Conservation (phyloP, 805 yeast species). For the Torulaspora quercuum region DNA sequence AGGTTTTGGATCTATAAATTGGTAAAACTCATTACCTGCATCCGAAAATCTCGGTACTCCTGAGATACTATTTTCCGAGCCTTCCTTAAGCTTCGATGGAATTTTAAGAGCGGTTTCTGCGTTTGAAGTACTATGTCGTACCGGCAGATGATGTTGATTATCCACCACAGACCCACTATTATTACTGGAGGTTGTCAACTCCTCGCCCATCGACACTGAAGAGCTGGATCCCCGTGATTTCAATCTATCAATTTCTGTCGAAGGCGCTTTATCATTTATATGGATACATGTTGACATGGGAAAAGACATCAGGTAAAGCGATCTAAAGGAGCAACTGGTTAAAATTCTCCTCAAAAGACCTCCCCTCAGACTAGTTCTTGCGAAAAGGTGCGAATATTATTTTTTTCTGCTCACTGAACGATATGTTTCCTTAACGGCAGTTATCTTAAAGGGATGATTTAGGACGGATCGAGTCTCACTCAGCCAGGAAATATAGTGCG, state of each 20-base stretch:
- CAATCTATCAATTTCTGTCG: slow-evolving; percentile 11
- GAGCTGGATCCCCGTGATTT: slow-evolving; percentile 15
- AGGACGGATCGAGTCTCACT: not conserved
- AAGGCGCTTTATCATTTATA: slow-evolving; percentile 5
- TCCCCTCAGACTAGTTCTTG: too few relatives aligned
- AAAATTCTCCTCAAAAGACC: too few relatives aligned
- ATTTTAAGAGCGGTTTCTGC: slow-evolving; percentile 1
- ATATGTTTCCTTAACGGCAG: too few relatives aligned
- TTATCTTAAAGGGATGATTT: too few relatives aligned
- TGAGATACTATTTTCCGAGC: not conserved
- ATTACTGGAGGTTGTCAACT: slow-evolving; percentile 15
- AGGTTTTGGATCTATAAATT: slow-evolving; percentile 41
- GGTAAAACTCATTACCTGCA: slow-evolving; percentile 26
- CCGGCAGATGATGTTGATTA: slow-evolving; percentile 5
- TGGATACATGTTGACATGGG: slow-evolving; percentile 7
- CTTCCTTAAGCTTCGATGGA: slow-evolving; percentile 1
- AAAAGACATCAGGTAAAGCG: slow-evolving; percentile 3
- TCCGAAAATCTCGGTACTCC: slow-evolving; percentile 10
- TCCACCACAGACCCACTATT: slow-evolving; percentile 11
- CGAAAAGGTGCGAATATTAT: too few relatives aligned
- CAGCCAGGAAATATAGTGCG: too few relatives aligned
- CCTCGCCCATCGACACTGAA: slow-evolving; percentile 14
- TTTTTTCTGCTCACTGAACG: too few relatives aligned
- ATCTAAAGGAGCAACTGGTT: not conserved
- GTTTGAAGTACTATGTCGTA: slow-evolving; percentile 2